Conservation (phyloP, 331 rosid species). For the Spiraea crenata region DNA sequence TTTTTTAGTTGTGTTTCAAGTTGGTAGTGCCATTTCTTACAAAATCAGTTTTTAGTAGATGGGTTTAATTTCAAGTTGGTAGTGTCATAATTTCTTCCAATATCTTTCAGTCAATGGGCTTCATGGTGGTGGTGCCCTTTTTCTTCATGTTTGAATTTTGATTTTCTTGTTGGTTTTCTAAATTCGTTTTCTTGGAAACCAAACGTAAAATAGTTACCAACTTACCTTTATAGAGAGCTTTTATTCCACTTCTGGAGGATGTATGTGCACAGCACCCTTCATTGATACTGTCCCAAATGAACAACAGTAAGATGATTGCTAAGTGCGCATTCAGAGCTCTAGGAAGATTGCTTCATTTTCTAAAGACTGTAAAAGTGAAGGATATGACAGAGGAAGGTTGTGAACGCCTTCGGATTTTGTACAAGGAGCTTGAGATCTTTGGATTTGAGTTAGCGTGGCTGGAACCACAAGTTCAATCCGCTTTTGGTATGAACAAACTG, state of each 20-base stretch:
- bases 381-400: background rate
- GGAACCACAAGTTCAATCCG: conserved; percentile 4
- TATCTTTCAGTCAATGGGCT: background rate
- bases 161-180: too few species aligned
- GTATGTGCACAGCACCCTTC: conserved; percentile 10
- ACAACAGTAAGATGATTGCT: background rate
- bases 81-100: too few species aligned
- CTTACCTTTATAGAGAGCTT: background rate
- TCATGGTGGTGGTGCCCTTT: background rate
- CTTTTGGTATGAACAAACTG: background rate
- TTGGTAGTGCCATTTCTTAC: background rate
- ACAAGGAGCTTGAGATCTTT: background rate
- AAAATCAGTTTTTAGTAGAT: background rate
- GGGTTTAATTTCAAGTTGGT: too few species aligned
- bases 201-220: too few species aligned
- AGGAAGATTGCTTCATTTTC: background rate
- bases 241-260: conserved; percentile 7
- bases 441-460: conserved; percentile 8
- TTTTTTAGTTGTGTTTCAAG: too few species aligned
- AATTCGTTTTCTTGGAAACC: too few species aligned
- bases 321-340: background rate
- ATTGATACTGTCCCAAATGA: background rate
- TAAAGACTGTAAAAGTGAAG: background rate
- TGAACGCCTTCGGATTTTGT: background rate
- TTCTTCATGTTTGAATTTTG: too few species aligned